These are phyloP conservation scores for Aureobasidium subglaciale DNA, from an alignment of 2,329 filamentous ascomycete species.

Conservation along the genomic window DNA sequence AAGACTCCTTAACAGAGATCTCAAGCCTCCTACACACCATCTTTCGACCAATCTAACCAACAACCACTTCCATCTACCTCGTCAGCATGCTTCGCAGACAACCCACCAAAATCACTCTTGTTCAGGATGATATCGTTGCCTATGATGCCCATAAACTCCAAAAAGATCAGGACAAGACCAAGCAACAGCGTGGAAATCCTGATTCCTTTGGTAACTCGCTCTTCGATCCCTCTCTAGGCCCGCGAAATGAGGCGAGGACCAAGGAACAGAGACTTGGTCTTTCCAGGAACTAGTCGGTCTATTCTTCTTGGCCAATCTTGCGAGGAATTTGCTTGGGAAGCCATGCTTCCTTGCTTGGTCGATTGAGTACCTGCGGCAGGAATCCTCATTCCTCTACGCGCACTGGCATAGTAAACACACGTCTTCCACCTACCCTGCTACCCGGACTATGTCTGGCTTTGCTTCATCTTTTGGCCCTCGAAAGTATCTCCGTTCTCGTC, in stretches of 20 bases:
- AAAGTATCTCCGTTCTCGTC: neutral
- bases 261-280: slow-evolving; percentile 27
- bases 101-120: slow-evolving; percentile 29
- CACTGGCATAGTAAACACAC: neutral
- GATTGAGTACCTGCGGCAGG: neutral
- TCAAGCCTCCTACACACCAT: too few species aligned
- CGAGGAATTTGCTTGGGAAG: neutral
- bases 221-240: slow-evolving; percentile 16
- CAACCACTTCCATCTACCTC: neutral
- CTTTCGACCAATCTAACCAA: too few species aligned
- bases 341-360: slow-evolving; percentile 3
- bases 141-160: slow-evolving; percentile 29
- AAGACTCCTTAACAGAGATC: neutral
- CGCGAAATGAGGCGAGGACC: slow-evolving; percentile 22
- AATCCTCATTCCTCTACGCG: slow-evolving; percentile 12
- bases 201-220: slow-evolving; percentile 15
- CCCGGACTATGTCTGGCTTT: neutral
- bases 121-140: slow-evolving; percentile 27
- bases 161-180: slow-evolving; percentile 21
- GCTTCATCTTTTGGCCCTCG: neutral
- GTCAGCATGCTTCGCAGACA: slow-evolving; percentile 29
- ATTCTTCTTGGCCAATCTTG: neutral
- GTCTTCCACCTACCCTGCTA: neutral
- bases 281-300: slow-evolving; percentile 17
- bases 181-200: slow-evolving; percentile 14